Evolutionary conservation across 768 basidiomycete species (phyloP), one percentile per base, ranked within the genome.

Genomic region (Agrocybe chaxingu): DNA sequence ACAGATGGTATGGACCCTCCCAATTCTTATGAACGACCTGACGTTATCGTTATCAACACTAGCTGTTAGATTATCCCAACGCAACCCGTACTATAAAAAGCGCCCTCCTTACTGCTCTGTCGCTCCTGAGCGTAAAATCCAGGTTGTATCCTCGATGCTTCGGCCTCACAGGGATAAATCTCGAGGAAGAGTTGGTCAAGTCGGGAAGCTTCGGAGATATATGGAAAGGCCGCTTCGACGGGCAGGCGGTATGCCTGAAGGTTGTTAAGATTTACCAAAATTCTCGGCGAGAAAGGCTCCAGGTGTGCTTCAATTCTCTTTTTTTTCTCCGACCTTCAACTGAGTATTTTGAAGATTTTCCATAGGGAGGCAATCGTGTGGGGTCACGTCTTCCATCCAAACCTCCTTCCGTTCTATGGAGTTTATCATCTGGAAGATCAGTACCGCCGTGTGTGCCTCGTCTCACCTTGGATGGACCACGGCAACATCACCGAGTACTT

Each of bases 391-490:
- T 54, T 52, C 7, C 62, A 65, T 40, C 47, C 57, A 1, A 65
- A 66, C 48, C 59, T 75, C n/a, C 64, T 73, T 8, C 73, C 71
- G 2, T 73, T 75, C 45, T 65, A 66, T 8, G 71, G 71, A 1
- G 63, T 73, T 3, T 63, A 60, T 50, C 57, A 57, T 34, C 46
- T 67, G 3, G 52, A 52, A 7, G 66, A 70, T 45, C 48, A 45
- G 9, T 55, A 59, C 37, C 54, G 52, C 9, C 61, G 67, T 40
- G 51, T 71, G n/a, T 66, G 68, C 35, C 64, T 71, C 12, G 66
- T 72, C 1, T 69, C 69, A 0, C 69, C 71, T 8, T 72, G 69
- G 71, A 71, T 72, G 70, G 57, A 66, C 24, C 63, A 68, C 41
- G 72, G 72, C 0, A 70, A 68, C 35, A 51, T 70, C 18, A 59